Base-by-base conservation (phyloP, 805 yeast genomes). In the Yarrowia deformans region DNA sequence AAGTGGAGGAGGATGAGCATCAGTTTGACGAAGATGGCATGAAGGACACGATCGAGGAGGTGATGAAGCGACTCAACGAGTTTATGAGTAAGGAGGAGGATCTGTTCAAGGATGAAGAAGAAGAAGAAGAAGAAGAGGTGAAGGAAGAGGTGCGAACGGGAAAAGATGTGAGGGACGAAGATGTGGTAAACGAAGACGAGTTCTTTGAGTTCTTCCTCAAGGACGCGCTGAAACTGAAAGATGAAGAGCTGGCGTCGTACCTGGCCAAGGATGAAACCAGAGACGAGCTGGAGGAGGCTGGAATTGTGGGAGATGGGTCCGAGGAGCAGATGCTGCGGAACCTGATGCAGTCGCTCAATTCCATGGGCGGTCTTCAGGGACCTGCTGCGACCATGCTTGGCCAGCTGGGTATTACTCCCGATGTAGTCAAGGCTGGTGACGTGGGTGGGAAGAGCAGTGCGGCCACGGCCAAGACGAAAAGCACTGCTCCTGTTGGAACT, bases 111-210 rank as follows among this genome's bases (percentile, higher is more conserved):
- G 73, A 71, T 14, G 69, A 70, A 34, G 74, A 72, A 12, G 70
- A 70, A 13, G 74, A 70, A 13, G 74, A 70, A 10, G 74, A 71
- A 1, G 76, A 74, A 10, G 75, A 72, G 42, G 32, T n/a, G 12
- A 40, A n/a, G 5, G 7, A 18, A 9, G 43, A 35, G 43, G 58
- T 37, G 12, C 14, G 46, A 8, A 40, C 63, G 1, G 48, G 63
- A 3, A 56, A 42, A 14, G 72, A 69, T 3, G 75, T 72, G 6
- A 64, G 69, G 3, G 72, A 56, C 10, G 73, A 69, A 12, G 75
- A 81, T 18, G 84, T 80, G 67, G 84, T 88, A 9, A 87, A 85
- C 73, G 90, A 87, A 72, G 91, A 88, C 74, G 91, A 88, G 73
- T 88, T 88, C 74, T 85, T 88, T 72, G 92, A 88, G 74, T 88